Evolutionary conservation across 495 filamentous ascomycete species (phyloP), one percentile per base, ranked within the genome.

Genomic region (Sporormia fimetaria): DNA sequence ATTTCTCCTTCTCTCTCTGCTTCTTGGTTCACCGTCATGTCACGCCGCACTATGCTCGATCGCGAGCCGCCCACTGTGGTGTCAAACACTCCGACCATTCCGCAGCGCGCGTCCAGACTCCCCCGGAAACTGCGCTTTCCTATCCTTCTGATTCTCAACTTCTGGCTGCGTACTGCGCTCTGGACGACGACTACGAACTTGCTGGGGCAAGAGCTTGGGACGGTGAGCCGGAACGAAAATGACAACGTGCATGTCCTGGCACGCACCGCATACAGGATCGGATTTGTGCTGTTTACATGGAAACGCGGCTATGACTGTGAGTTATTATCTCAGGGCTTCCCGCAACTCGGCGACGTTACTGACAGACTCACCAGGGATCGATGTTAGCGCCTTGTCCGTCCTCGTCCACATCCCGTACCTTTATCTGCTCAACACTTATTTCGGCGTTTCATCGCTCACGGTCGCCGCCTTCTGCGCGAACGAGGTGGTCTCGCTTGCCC

Each of bases 381-480:
- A 92, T 64, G 61, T 83, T 41, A 70, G 71, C 21, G 66, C 74
- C 14, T 67, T 87, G 52, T 72, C 74, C 17, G 61, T 82, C 39
- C 62, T 93, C 4, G 75, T 79, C 17, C 76, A 82, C 58, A 67
- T 78, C 8, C 86, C 86, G 22, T 71, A 70, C 35, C 70, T 75
- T 47, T 76, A 75, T 44, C 76, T 94, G 31, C 64, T 87, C 23
- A 65, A 64, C 18, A 73, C 71, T 49, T 92, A 87, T 68, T 93
- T 88, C 67, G 56, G 62, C 11, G 65, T 87, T 38, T 68, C 72
- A 4, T 64, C 70, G 6, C 61, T 59, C 32, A 76, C 81, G 6
- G 60, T 75, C 14, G 49, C 71, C 27, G 56, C 66, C 12, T 71
- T 71, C 20, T 70, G 81, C 40, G 51, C 55, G 6, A 77, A 86